Percentiles rank a stretch among this genome's conserved stretches.
These are phyloP conservation scores for Pyrus bretschneideri DNA, from an alignment of 306 rosid species.

Conservation along the genomic window DNA sequence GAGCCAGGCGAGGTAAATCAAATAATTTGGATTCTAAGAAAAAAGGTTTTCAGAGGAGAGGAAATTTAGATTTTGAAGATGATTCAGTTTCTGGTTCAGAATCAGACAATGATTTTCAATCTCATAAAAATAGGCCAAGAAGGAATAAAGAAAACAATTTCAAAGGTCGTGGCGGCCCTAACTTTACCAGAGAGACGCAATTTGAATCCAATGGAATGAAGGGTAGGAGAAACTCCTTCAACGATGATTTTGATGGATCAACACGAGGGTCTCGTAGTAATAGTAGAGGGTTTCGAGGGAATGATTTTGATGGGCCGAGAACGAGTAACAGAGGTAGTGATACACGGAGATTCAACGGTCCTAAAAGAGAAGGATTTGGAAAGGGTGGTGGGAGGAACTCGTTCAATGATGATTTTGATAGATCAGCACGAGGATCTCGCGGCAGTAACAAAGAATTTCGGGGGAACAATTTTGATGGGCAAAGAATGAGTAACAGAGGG, in stretches of 20 bases:
- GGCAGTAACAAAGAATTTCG: slow-evolving; percentile 3
- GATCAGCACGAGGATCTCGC: slow-evolving; percentile 1
- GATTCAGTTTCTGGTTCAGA: slow-evolving; percentile 28
- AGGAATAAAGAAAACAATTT: slow-evolving; percentile 11
- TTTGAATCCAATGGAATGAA: slow-evolving; percentile 34
- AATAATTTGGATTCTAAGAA: slow-evolving; percentile 25
- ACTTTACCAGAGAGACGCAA: slow-evolving; percentile 19
- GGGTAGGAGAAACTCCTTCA: slow-evolving; percentile 32
- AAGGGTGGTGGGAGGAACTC: slow-evolving; percentile 13
- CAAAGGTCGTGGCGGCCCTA: slow-evolving; percentile 13
- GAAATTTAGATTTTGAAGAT: slow-evolving; percentile 17
- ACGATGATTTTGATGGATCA: slow-evolving; percentile 41
- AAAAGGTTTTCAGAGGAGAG: slow-evolving; percentile 32
- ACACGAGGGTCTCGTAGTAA: slow-evolving; percentile 29
- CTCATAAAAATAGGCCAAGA: slow-evolving; percentile 10
- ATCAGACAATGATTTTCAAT: slow-evolving; percentile 17
- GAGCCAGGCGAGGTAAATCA: slow-evolving; percentile 38
- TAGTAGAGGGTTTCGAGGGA: slow-evolving; percentile 32
- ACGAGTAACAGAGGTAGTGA: slow-evolving; percentile 31
- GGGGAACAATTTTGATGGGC: slow-evolving; percentile 1
- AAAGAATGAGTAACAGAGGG: slow-evolving; percentile 29
- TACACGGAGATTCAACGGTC: slow-evolving; percentile 13
- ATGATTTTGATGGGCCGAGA: slow-evolving; percentile 22
- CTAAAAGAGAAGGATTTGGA: slow-evolving; percentile 26
- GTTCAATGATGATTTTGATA: not conserved